These are phyloP conservation scores for Parmelia sp. DNA, from an alignment of 495 filamentous ascomycete species.

Conservation along the genomic window DNA sequence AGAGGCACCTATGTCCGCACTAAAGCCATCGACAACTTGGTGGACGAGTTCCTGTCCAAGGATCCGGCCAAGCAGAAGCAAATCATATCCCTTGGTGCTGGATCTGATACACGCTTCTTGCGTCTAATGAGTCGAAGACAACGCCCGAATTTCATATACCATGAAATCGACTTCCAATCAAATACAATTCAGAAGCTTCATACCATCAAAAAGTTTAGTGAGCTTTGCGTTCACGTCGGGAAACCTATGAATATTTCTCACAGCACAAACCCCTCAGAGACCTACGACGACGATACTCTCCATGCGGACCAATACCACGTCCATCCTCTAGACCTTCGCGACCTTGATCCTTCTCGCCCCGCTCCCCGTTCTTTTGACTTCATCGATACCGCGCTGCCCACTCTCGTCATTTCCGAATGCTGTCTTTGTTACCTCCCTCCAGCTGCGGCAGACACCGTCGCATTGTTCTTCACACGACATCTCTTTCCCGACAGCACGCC, in stretches of 20 bases:
- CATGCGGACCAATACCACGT: constrained; percentile 55
- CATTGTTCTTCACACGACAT: constrained; percentile 57
- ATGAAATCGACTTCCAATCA: constrained; percentile 84
- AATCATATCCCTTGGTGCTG: constrained; percentile 89
- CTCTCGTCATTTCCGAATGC: constrained; percentile 85
- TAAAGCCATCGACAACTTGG: constrained; percentile 73
- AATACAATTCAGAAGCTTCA: constrained; percentile 57
- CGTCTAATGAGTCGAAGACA: constrained; percentile 46
- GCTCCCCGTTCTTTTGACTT: constrained; percentile 24
- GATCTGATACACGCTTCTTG: constrained; percentile 84
- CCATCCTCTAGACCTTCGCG: constrained; percentile 76
- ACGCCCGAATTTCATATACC: constrained; percentile 56
- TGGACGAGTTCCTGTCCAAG: constrained; percentile 59
- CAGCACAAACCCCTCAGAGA: neutral
- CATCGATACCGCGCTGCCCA: constrained; percentile 57
- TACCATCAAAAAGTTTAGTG: neutral
- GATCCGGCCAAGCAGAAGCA: constrained; percentile 51
- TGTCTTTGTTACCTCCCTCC: constrained; percentile 82
- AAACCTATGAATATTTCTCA: neutral
- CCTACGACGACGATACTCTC: constrained; percentile 24
- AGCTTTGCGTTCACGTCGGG: neutral
- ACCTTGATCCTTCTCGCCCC: constrained; percentile 35
- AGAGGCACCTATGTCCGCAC: constrained; percentile 95
- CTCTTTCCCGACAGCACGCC: constrained; percentile 41
- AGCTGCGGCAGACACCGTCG: constrained; percentile 51